Base-by-base conservation (phyloP, 495 filamentous ascomycete genomes). In the Neurospora tetrasperma region DNA sequence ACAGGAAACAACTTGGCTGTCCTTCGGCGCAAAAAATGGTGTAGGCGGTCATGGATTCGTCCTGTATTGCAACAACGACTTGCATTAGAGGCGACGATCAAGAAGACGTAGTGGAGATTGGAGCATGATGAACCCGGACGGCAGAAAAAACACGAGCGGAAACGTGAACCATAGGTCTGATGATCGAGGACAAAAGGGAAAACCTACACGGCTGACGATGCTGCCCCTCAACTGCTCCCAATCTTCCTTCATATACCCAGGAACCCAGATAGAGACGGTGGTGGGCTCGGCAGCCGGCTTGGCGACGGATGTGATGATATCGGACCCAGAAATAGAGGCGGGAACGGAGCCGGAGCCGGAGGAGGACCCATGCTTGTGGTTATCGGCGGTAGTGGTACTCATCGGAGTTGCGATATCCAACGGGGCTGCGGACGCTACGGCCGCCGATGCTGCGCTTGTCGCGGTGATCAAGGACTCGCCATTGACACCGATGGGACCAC, bases 11-110 rank as follows among this genome's bases (percentile, higher is more conserved):
- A 18, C 43, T 70, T 35, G 75, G 74, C 10, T 73, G 74, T 39
- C 77, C 59, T 14, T 79, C 76, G 14, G 77, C 80, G 70, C 83
- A 84, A 72, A 84, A 84, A 31, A 84, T 75, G 27, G 82, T 83
- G 70, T 82, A 84, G 18, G 76, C 71, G 12, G 83, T 82, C 69
- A 73, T 78, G 42, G 71, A 77, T 42, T 72, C 59, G 70, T 82
- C 73, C 80, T 82, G 70, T 54, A 39, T 66, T 35, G 54, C 14
- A n/a, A 4, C 41, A 72, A 31, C 23, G 48, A 12, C 18, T 41
- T 16, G 40, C 69, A 69, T 74, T 59, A 72, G 73, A 14, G 16
- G 2, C 23, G 40, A 5, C 31, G n/a, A 12, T 5, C 35, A 16
- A 20, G 5, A 23, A 43, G 9, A 12, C 23, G 27, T 35, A 16